phyloP scores from a whole-genome alignment of 2,329 filamentous ascomycete species.

The Xylariaceae sp. region DNA sequence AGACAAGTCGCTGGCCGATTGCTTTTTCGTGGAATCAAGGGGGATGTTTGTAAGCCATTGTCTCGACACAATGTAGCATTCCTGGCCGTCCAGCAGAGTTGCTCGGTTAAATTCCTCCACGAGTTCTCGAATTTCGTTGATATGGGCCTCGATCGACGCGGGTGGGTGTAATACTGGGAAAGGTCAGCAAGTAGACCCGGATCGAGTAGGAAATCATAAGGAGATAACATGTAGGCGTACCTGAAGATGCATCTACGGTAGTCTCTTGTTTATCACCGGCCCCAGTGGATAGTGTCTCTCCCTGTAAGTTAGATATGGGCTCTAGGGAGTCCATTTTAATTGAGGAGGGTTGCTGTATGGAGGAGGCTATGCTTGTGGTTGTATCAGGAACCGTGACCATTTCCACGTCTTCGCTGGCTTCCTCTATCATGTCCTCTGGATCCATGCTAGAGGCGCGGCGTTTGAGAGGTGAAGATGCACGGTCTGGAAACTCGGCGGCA shows the following conservation, averaged over 20 bases:
- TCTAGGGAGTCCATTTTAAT: slow-evolving; percentile 11
- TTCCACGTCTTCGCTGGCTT: slow-evolving; percentile 44
- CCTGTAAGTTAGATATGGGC: slow-evolving; percentile 5
- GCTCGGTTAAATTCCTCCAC: slow-evolving; percentile 48
- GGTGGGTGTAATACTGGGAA: slow-evolving; percentile 24
- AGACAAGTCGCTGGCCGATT: slow-evolving; percentile 54
- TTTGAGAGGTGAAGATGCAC: slow-evolving; percentile 63
- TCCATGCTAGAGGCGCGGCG: slow-evolving; percentile 61
- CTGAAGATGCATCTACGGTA: slow-evolving; percentile 1
- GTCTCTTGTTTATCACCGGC: background rate
- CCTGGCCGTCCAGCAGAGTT: slow-evolving; percentile 64
- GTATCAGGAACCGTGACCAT: slow-evolving; percentile 37
- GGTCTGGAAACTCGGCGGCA: slow-evolving; percentile 53
- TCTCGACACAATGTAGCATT: slow-evolving; percentile 72
- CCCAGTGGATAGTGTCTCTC: background rate
- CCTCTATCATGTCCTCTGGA: slow-evolving; percentile 38
- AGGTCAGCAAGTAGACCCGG: slow-evolving; percentile 12
- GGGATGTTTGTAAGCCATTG: slow-evolving; percentile 75
- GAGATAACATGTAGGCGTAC: slow-evolving; percentile 8
- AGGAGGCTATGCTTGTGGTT: slow-evolving; percentile 3
- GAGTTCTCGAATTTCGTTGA: slow-evolving; percentile 65
- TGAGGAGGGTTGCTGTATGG: slow-evolving; percentile 4
- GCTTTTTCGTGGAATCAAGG: slow-evolving; percentile 55
- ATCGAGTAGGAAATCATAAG: background rate
- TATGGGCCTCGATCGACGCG: slow-evolving; percentile 62